Evolutionary conservation across 1,139 yeast genomes (phyloP).

Genomic region (Pneumocystis sp.): DNA sequence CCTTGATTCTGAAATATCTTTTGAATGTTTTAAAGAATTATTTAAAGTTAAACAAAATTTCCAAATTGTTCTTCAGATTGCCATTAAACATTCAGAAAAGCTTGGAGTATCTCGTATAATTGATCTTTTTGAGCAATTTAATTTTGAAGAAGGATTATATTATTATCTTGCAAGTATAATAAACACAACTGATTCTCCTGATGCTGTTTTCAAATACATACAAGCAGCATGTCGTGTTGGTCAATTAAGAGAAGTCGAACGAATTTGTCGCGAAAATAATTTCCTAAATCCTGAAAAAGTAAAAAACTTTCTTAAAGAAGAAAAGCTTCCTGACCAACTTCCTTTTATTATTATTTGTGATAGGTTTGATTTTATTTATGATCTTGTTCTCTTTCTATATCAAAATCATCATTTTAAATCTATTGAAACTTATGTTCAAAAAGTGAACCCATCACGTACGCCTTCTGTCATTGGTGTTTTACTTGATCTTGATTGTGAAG

Average conservation of each 20-base stretch:
- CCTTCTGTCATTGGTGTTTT: constrained; percentile 95
- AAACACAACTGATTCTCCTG: constrained; percentile 83
- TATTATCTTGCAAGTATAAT: constrained; percentile 88
- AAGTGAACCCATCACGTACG: constrained; percentile 86
- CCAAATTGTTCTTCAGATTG: constrained; percentile 90
- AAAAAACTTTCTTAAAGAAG: constrained; percentile 89
- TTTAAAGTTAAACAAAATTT: constrained; percentile 70
- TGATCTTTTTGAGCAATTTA: constrained; percentile 83
- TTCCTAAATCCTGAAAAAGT: constrained; percentile 95
- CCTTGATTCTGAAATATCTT: constrained; percentile 83
- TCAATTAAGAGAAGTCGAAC: constrained; percentile 86
- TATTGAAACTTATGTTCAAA: constrained; percentile 94
- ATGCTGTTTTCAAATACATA: constrained; percentile 88
- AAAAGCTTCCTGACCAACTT: constrained; percentile 82
- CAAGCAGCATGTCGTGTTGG: constrained; percentile 86
- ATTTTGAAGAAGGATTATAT: constrained; percentile 83
- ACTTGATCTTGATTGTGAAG: constrained; percentile 95
- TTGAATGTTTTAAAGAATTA: constrained; percentile 76
- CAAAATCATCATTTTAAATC: constrained; percentile 90
- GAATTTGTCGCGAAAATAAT: constrained; percentile 85
- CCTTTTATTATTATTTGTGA: constrained; percentile 96
- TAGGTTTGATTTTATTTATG: constrained; percentile 82
- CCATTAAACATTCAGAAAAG: constrained; percentile 87
- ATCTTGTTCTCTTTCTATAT: constrained; percentile 79
- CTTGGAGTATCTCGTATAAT: constrained; percentile 76